phyloP scores from a whole-genome alignment of 2,329 filamentous ascomycete species.

The Penicillium sp. region DNA sequence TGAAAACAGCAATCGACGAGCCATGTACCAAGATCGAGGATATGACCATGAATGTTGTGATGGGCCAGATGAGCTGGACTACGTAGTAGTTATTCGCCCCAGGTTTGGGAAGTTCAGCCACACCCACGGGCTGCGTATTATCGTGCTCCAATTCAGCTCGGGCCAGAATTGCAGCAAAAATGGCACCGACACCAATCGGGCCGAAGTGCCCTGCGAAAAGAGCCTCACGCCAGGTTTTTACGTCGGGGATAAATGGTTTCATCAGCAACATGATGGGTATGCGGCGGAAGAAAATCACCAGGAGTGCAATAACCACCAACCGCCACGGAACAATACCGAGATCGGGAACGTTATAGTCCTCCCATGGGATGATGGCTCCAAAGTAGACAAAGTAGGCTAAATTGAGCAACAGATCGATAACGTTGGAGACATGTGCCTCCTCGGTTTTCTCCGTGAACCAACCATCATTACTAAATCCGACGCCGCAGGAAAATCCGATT shows the following conservation, averaged over 20 bases:
- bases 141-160: constrained; percentile 84
- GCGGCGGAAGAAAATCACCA: constrained; percentile 93
- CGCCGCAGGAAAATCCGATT: constrained; percentile 90
- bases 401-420: constrained; percentile 96
- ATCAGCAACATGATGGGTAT: constrained; percentile 91
- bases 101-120: constrained; percentile 46
- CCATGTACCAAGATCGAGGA: constrained; percentile 93
- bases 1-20: constrained; percentile 97
- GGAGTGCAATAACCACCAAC: constrained; percentile 85
- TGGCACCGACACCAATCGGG: constrained; percentile 93
- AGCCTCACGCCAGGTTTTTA: constrained; percentile 97
- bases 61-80: constrained; percentile 89
- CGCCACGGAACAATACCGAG: constrained; percentile 84
- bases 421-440: constrained; percentile 97
- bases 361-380: constrained; percentile 95
- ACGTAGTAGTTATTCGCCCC: constrained; percentile 66
- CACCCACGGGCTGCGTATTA: constrained; percentile 70
- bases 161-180: constrained; percentile 91
- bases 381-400: constrained; percentile 98
- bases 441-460: constrained; percentile 99
- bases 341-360: constrained; percentile 74
- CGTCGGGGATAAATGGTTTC: constrained; percentile 91
- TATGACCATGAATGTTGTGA: constrained; percentile 91
- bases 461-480: constrained; percentile 99
- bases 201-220: constrained; percentile 97